Percentiles rank a stretch among this genome's conserved stretches.
Evolutionary conservation across 495 filamentous ascomycete species (phyloP).

Genomic region (Penicillium herquei): DNA sequence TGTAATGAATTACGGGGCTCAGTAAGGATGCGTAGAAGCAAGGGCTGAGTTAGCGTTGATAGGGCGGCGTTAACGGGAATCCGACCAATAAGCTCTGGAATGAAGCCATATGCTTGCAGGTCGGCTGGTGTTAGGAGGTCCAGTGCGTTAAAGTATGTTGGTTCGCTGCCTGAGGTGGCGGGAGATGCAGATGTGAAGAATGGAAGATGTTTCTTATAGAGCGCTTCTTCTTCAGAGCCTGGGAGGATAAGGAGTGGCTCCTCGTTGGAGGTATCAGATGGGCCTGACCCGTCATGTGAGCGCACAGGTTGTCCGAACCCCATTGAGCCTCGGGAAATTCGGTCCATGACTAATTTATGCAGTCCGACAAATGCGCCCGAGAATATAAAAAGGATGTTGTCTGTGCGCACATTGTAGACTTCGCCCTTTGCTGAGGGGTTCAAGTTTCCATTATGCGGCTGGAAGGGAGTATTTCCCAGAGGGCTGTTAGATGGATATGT

Average conservation of each 20-base stretch:
- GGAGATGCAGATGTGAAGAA: slow-evolving; percentile 54
- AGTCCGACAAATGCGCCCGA: slow-evolving; percentile 94
- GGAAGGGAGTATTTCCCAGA: slow-evolving; percentile 42
- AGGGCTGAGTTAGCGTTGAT: slow-evolving; percentile 70
- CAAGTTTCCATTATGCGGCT: slow-evolving; percentile 31
- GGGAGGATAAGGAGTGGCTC: slow-evolving; percentile 47
- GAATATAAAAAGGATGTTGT: slow-evolving; percentile 95
- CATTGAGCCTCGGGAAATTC: slow-evolving; percentile 83
- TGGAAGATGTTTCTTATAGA: slow-evolving; percentile 68
- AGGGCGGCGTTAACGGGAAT: slow-evolving; percentile 86
- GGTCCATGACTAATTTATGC: slow-evolving; percentile 81
- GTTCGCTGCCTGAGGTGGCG: slow-evolving; percentile 31
- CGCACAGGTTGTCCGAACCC: slow-evolving; percentile 87
- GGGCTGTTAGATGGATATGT: slow-evolving; percentile 51
- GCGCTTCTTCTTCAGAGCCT: slow-evolving; percentile 54
- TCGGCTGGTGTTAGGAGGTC: slow-evolving; percentile 80
- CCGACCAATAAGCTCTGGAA: slow-evolving; percentile 90
- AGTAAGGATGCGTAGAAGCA: slow-evolving; percentile 83
- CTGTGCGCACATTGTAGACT: slow-evolving; percentile 85
- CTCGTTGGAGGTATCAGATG: slow-evolving; percentile 23
- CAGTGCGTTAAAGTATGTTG: slow-evolving; percentile 69
- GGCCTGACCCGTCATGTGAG: slow-evolving; percentile 23
- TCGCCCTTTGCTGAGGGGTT: slow-evolving; percentile 65
- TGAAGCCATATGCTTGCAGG: slow-evolving; percentile 87
- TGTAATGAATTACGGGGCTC: slow-evolving; percentile 87